Percentiles rank a stretch among this genome's conserved stretches.
Conservation (phyloP, 2,329 filamentous ascomycete genomes). For the Neopestalotiopsis sp. region DNA sequence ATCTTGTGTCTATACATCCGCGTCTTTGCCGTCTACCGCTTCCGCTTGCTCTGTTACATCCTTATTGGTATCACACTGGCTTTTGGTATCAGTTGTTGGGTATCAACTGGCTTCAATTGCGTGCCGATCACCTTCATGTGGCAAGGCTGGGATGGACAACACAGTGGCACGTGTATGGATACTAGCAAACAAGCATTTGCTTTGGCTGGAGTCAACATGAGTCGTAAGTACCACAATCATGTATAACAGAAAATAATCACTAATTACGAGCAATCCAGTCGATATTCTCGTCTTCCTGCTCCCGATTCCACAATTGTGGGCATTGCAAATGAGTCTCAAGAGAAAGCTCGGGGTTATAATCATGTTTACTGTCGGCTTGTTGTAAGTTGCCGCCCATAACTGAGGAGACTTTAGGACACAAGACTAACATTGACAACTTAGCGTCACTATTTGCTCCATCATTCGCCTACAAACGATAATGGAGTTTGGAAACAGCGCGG, state of each 20-base stretch:
- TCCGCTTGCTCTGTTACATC: constrained; percentile 37
- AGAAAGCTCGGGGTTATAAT: constrained; percentile 52
- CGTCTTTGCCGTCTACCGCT: constrained; percentile 42
- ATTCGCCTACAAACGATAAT: constrained; percentile 21
- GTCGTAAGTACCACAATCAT: constrained; percentile 27
- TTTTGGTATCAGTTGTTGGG: constrained; percentile 31
- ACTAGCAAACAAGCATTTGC: constrained; percentile 46
- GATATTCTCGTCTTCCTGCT: constrained; percentile 48
- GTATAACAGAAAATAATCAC: not conserved
- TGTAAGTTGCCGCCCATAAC: constrained; percentile 43
- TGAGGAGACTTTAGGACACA: constrained; percentile 12
- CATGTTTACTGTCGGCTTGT: constrained; percentile 47
- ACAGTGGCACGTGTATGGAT: constrained; percentile 46
- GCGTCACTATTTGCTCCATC: constrained; percentile 21
- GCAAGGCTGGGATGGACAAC: constrained; percentile 46
- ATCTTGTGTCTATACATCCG: constrained; percentile 48
- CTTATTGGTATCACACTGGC: constrained; percentile 38
- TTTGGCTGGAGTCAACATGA: constrained; percentile 48
- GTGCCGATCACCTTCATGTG: constrained; percentile 46
- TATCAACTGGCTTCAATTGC: constrained; percentile 39
- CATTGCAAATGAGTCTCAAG: constrained; percentile 48
- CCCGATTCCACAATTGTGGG: constrained; percentile 47
- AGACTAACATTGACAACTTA: constrained; percentile 1
- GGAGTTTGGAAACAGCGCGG: constrained; percentile 16
- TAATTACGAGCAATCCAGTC: not conserved